Evolutionary conservation across 768 basidiomycete genomes (phyloP).

Genomic region (Filobasidium floriforme): DNA sequence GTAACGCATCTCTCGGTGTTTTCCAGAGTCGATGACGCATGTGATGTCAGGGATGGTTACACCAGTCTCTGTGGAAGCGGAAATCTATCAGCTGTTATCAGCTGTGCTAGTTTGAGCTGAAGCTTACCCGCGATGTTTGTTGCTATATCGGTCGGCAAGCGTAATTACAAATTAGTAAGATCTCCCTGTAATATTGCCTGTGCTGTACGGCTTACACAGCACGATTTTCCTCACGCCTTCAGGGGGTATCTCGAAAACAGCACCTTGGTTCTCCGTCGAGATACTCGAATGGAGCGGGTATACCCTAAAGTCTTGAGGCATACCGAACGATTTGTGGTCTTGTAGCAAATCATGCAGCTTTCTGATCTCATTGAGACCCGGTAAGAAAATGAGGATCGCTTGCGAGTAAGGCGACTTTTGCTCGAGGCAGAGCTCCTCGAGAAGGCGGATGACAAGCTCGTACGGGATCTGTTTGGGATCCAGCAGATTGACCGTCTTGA

Average conservation of each 20-base stretch:
- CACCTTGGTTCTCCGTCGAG: conserved; percentile 79
- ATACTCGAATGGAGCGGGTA: conserved; percentile 88
- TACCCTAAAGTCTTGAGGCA: conserved; percentile 58
- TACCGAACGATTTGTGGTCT: conserved; percentile 67
- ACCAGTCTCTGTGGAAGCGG: conserved; percentile 84
- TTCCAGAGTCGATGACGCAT: conserved; percentile 88
- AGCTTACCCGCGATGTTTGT: conserved; percentile 30
- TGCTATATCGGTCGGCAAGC: conserved; percentile 20
- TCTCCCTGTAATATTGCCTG: neutral
- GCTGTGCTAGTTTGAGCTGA: neutral
- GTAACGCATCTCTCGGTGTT: conserved; percentile 93
- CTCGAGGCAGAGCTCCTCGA: conserved; percentile 76
- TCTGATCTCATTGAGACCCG: conserved; percentile 88
- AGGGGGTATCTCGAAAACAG: conserved; percentile 83
- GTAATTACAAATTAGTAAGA: neutral
- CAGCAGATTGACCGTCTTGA: conserved; percentile 69
- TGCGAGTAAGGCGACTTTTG: conserved; percentile 56
- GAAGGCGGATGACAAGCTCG: conserved; percentile 72
- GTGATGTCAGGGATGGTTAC: conserved; percentile 98
- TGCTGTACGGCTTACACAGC: conserved; percentile 55
- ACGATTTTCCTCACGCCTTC: conserved; percentile 81
- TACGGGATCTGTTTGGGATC: conserved; percentile 86
- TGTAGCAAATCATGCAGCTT: conserved; percentile 70
- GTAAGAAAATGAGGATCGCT: conserved; percentile 86
- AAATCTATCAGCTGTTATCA: conserved; percentile 51